Conservation (phyloP, 202 grass and related monocot species). For the Eragrostis tef region DNA sequence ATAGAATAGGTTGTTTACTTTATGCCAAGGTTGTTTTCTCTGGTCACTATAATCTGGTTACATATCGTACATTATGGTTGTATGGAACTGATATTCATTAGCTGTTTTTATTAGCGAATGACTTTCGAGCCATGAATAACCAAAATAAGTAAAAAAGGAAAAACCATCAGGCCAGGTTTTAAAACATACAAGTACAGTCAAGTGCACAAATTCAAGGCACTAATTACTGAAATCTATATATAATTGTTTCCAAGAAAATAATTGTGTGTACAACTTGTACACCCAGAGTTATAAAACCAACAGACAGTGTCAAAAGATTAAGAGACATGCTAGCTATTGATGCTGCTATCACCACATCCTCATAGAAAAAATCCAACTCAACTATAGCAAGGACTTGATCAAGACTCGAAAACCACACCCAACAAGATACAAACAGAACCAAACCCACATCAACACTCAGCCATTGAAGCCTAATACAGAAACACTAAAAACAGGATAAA, state of each 20-base stretch:
- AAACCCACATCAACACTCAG: background rate
- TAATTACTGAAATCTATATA: background rate
- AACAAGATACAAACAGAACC: background rate
- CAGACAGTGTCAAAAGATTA: background rate
- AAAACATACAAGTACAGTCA: slow-evolving; percentile 1
- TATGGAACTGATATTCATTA: background rate
- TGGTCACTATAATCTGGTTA: background rate
- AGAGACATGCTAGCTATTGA: background rate
- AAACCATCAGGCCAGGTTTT: background rate
- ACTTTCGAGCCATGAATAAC: background rate
- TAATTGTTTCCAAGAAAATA: background rate
- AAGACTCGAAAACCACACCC: background rate
- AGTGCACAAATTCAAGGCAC: background rate
- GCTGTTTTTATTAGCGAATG: background rate
- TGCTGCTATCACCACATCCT: background rate
- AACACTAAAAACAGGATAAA: background rate
- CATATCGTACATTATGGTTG: background rate
- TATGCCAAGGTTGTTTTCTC: background rate
- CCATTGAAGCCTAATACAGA: background rate
- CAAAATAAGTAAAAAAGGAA: background rate
- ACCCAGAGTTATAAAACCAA: background rate
- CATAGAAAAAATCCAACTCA: background rate
- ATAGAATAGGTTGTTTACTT: background rate
- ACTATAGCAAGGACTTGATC: background rate
- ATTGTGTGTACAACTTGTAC: background rate